Evolutionary conservation across 2,329 filamentous ascomycete genomes (phyloP), one percentile per base, ranked within the genome.

Genomic region (Aquanectria penicillioides): DNA sequence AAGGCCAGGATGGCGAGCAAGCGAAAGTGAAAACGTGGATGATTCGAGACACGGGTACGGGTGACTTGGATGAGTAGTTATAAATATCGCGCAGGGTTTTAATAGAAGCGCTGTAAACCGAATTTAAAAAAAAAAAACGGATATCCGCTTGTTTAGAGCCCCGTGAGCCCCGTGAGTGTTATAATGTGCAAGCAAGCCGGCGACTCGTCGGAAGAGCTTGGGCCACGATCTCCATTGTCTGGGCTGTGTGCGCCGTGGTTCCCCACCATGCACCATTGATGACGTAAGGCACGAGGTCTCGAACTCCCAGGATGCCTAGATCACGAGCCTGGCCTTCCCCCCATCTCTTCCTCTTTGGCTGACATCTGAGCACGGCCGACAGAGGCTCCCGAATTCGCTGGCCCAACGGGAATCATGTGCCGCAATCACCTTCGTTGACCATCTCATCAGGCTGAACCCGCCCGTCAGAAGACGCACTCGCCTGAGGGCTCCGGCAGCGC

Each of bases 401-500:
- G 28, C 33, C 26, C n/a, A 18, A 36, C 37, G 29, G 17, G 43
- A 64, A 67, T 70, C 68, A 70, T 70, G 68, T 63, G 68, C 62
- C 40, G 26, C 41, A 25, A 64, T 68, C 68, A 67, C 40, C 38
- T 48, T 59, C 49, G 23, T 38, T 67, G 59, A 63, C 56, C 46
- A 43, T 36, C 22, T 43, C 65, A 67, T n/a, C n/a, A n/a, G n/a
- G n/a, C n/a, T n/a, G n/a, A n/a, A 29, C 61, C 53, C 53, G 58
- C 63, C 61, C 57, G 64, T 74, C 72, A 74, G 70, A 70, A 72
- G 72, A 74, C 70, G 61, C 56, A 53, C 51, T 59, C 70, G 64
- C 64, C 68, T 72, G 70, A 66, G 66, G 47, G 23, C 20, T 33
- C 20, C 47, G 13, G 33, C 28, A 46, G 29, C 46, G 20, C 40